Conservation (phyloP, 306 rosid genomes). For the Oxytropis ochrocephala region DNA sequence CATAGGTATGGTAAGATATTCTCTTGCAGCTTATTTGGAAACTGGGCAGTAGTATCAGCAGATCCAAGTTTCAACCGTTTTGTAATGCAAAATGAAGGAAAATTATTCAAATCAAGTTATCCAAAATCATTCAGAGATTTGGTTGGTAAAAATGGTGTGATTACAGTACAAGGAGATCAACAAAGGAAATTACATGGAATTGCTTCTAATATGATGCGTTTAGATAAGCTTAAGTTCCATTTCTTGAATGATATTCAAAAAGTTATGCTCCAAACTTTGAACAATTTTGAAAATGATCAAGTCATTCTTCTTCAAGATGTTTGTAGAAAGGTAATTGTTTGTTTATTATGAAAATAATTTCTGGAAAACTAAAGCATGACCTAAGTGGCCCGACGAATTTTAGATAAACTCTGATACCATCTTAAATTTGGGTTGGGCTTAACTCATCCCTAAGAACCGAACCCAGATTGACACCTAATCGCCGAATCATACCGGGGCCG, state of each 20-base stretch:
- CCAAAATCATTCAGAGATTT: conserved; percentile 91
- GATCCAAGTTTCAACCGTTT: conserved; percentile 82
- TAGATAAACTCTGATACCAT: no score
- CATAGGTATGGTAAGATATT: conserved; percentile 81
- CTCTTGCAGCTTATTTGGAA: conserved; percentile 79
- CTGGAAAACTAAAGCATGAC: no score
- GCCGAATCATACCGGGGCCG: no score
- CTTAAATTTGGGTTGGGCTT: no score
- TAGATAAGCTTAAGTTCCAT: conserved; percentile 61
- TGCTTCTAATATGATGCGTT: conserved; percentile 80
- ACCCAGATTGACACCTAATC: no score
- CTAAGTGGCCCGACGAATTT: no score
- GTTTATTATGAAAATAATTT: no score
- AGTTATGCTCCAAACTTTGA: conserved; percentile 61
- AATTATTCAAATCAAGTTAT: conserved; percentile 63
- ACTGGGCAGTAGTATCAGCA: conserved; percentile 80
- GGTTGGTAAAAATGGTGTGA: conserved; percentile 89
- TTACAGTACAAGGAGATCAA: conserved; percentile 89
- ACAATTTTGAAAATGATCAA: conserved; percentile 48
- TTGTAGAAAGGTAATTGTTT: conserved; percentile 60
- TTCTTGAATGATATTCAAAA: conserved; percentile 65
- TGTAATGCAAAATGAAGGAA: conserved; percentile 90
- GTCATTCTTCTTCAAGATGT: conserved; percentile 69
- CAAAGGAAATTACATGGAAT: conserved; percentile 81
- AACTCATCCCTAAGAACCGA: no score